Evolutionary conservation across 306 rosid species (phyloP).

Genomic region (Cicer judaicum): DNA sequence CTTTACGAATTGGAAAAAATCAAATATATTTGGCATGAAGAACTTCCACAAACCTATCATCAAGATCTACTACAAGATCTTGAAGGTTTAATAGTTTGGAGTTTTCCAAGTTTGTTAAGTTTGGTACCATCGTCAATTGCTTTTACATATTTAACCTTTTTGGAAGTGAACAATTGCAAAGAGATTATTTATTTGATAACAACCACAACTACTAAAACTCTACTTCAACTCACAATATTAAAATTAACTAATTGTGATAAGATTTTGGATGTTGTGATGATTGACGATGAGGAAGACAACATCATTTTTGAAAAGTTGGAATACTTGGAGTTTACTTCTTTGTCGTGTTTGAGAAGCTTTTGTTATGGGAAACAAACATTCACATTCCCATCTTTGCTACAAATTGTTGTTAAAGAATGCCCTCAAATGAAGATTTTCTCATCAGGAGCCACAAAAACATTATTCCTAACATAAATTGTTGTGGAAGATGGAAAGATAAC

Average conservation of each 20-base stretch:
- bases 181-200: neutral
- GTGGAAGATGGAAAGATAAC: neutral
- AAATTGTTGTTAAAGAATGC: neutral
- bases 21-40: neutral
- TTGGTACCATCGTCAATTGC: neutral
- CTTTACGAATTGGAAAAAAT: neutral
- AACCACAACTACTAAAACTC: neutral
- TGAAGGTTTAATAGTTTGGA: rapidly evolving
- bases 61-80: constrained; percentile 2
- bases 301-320: neutral
- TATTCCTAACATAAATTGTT: neutral
- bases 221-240: neutral
- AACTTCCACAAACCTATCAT: neutral
- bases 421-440: neutral
- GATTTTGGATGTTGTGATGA: neutral
- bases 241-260: neutral
- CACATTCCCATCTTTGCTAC: neutral
- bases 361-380: neutral
- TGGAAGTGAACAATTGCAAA: neutral
- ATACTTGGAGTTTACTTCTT: neutral
- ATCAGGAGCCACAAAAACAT: neutral
- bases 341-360: neutral
- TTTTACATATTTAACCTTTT: neutral
- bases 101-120: neutral
- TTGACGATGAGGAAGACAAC: neutral